phyloP scores from a whole-genome alignment of 495 filamentous ascomycete species.

The Massariosphaeria phaeospora region DNA sequence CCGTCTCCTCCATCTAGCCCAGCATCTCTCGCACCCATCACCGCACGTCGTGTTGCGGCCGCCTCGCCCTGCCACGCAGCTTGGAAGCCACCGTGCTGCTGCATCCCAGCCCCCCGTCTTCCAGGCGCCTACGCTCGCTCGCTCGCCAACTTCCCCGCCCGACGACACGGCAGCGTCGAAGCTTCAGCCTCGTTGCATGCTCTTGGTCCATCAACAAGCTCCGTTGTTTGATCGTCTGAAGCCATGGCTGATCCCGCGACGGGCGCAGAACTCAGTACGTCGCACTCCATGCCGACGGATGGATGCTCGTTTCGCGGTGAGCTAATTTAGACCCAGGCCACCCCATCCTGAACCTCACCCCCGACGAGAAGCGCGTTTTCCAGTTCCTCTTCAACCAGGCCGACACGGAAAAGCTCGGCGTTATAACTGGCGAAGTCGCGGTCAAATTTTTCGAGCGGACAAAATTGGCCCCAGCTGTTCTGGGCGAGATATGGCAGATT shows the following conservation, averaged over 20 bases:
- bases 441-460: conserved; percentile 99
- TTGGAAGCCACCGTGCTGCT: too few relatives aligned
- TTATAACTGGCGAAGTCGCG: conserved; percentile 91
- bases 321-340: conserved; percentile 31
- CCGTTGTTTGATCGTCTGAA: conserved; percentile 12
- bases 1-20: not conserved
- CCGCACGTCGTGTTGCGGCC: not conserved
- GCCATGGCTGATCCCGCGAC: conserved; percentile 28
- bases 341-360: conserved; percentile 77
- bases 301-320: not conserved
- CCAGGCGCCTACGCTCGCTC: conserved; percentile 3
- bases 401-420: conserved; percentile 82
- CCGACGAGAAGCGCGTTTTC: conserved; percentile 90
- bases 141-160: conserved; percentile 18
- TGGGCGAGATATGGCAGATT: conserved; percentile 99
- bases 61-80: too few relatives aligned
- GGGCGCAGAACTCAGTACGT: conserved; percentile 29
- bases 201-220: conserved; percentile 18
- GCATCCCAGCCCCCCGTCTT: conserved; percentile 24
- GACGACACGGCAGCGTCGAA: conserved; percentile 24
- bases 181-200: conserved; percentile 34
- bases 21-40: not conserved
- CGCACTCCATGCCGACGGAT: not conserved
- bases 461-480: conserved; percentile 69
- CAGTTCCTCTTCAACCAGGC: conserved; percentile 85